These are phyloP conservation scores for Lyophyllum semitale DNA, from an alignment of 768 basidiomycete species.

Conservation along the genomic window DNA sequence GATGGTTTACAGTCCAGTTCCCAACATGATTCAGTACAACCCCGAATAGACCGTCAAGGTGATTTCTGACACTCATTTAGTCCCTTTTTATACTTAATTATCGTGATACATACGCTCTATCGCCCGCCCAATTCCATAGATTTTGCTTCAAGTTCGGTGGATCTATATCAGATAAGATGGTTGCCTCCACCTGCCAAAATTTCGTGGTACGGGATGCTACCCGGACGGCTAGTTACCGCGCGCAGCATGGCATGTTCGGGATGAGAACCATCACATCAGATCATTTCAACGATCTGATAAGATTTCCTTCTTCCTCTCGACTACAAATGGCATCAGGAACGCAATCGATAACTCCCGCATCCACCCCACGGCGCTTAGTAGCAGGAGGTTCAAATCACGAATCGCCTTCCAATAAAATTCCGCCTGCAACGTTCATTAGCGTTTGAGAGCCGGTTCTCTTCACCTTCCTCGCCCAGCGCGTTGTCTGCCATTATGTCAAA, in stretches of 20 bases:
- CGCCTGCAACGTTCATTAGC: no score
- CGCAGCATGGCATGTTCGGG: no score
- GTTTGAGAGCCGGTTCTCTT: neutral
- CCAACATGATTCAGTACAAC: conserved; percentile 55
- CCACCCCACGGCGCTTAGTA: neutral
- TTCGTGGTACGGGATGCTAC: no score
- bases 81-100: neutral
- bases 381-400: neutral
- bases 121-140: no score
- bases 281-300: conserved; percentile 4
- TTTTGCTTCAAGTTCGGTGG: neutral
- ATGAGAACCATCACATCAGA: neutral
- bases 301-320: neutral
- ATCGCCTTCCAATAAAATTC: neutral
- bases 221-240: no score
- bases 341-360: neutral
- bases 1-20: conserved; percentile 54
- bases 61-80: neutral
- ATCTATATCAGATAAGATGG: conserved; percentile 17
- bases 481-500: conserved; percentile 27
- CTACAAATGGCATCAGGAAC: neutral
- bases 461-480: neutral
- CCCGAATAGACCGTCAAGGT: conserved; percentile 18
- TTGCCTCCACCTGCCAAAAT: no score
- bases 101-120: neutral